Base-by-base conservation (phyloP, 2,329 filamentous ascomycete species). In the Beauveria sp. region DNA sequence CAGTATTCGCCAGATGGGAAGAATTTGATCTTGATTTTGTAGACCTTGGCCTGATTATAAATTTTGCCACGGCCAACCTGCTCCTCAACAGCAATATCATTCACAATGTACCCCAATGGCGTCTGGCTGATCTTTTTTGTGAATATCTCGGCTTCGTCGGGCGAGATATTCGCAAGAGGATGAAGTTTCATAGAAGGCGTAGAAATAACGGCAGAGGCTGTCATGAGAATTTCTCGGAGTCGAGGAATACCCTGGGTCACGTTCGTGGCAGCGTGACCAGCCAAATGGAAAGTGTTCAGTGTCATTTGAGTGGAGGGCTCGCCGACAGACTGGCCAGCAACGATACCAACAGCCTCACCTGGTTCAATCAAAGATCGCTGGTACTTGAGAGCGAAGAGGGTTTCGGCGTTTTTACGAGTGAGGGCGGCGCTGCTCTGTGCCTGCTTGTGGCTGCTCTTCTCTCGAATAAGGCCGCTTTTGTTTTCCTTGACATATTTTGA, bases 281-380 rank as follows among this genome's bases (percentile, higher is more conserved):
- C 95, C 84, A 99, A 90, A 83, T 99, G 95, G 85, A 99, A 99
- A 31, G 96, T 99, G 77, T 99, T 99, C 61, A 99, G 80, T 8
- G 96, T 99, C 96, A 99, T 99, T 75, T 99, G 95, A 12, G 95
- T 99, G 2, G 93, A 97, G 9, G 96, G 95, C 72, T 99, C 96
- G 72, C 95, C 95, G 48, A 99, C 88, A 38, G 93, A 98, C 76
- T 99, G 95, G 10, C 93, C 93, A 56, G 96, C 96, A 63, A 99
- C 91, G 65, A 99, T 96, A 67, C 95, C 95, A 28, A 99, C 93
- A 28, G 95, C 93, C 77, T 99, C 96, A 51, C 95, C 95, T 31
- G 95, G 91, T 69, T 99, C 93, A 26, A 97, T 89, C 9, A 97
- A 83, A 2, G 93, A 96, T 67, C 88, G 89, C 67, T 98, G 82